A percentile compares a stretch with the other conserved stretches of the same genome.
phyloP scores from a whole-genome alignment of 2,329 filamentous ascomycete genomes.

The Fusarium secorum region DNA sequence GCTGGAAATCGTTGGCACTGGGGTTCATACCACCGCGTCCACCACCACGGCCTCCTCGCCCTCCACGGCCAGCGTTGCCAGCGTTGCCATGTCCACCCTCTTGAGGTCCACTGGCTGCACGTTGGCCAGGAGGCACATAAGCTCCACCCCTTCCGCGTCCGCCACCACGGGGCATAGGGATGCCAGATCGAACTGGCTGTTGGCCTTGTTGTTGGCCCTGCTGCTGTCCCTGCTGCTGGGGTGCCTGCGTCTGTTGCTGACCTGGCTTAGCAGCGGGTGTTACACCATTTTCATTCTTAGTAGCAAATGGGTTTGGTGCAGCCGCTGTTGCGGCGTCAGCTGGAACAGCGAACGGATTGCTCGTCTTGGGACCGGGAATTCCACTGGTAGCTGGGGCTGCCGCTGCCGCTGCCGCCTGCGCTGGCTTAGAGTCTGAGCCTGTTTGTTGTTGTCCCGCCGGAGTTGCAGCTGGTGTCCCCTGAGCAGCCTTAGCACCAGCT shows the following conservation, averaged over 20 bases:
- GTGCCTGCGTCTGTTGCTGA: constrained; percentile 23
- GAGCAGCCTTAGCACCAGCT: constrained; percentile 10
- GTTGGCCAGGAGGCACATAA: constrained; percentile 50
- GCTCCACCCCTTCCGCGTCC: constrained; percentile 50
- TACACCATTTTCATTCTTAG: constrained; percentile 30
- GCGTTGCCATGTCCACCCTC: constrained; percentile 45
- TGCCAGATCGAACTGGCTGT: constrained; percentile 45
- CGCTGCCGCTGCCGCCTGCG: constrained; percentile 20
- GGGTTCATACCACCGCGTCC: constrained; percentile 58
- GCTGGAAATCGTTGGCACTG: constrained; percentile 63
- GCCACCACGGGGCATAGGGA: constrained; percentile 54
- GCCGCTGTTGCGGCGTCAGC: constrained; percentile 20
- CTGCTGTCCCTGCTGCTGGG: constrained; percentile 21
- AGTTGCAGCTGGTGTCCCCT: constrained; percentile 18
- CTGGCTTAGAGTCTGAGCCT: constrained; percentile 25
- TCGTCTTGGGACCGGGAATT: constrained; percentile 35
- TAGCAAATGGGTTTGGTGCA: constrained; percentile 43
- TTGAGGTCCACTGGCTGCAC: constrained; percentile 47
- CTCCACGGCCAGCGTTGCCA: constrained; percentile 45
- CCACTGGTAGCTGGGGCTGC: constrained; percentile 28
- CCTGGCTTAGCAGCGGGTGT: constrained; percentile 24
- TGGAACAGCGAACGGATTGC: constrained; percentile 47
- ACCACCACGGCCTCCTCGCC: constrained; percentile 55
- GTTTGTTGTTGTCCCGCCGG: constrained; percentile 24
- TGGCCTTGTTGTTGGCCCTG: constrained; percentile 21